Percentiles rank a stretch among this genome's conserved stretches.
Conservation (phyloP, 2,329 filamentous ascomycete species). For the Rhytidhysteron rufulum region DNA sequence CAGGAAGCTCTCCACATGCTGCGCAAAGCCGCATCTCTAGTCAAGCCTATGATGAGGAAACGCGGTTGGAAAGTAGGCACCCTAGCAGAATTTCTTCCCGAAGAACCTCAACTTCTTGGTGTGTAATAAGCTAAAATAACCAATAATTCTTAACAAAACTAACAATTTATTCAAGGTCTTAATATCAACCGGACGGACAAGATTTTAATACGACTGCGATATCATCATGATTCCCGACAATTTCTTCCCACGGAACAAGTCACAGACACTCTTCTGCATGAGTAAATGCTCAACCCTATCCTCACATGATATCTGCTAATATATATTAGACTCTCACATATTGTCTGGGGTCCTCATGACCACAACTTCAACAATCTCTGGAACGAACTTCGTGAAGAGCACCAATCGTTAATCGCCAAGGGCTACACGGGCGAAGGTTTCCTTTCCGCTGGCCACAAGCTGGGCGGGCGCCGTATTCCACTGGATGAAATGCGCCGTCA, state of each 20-base stretch:
- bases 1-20: constrained; percentile 56
- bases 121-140: constrained; percentile 13
- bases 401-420: constrained; percentile 69
- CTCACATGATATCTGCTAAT: constrained; percentile 10
- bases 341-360: constrained; percentile 78
- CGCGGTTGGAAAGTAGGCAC: constrained; percentile 74
- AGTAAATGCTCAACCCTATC: constrained; percentile 43
- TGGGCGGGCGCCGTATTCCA: constrained; percentile 59
- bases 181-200: constrained; percentile 74
- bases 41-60: constrained; percentile 93
- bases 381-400: constrained; percentile 85
- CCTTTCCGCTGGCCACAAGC: constrained; percentile 66
- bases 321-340: constrained; percentile 65
- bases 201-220: constrained; percentile 78
- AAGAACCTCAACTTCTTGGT: constrained; percentile 70
- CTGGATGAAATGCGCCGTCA: constrained; percentile 69
- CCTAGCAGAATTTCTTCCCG: constrained; percentile 81
- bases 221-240: constrained; percentile 67
- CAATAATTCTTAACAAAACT: background rate
- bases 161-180: constrained; percentile 48
- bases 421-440: constrained; percentile 92
- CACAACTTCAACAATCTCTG: constrained; percentile 78
- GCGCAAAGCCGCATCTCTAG: constrained; percentile 77
- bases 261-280: constrained; percentile 89
- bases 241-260: constrained; percentile 79